phyloP scores from a whole-genome alignment of 2,329 filamentous ascomycete species.

The Sporothrix euskadiensis region DNA sequence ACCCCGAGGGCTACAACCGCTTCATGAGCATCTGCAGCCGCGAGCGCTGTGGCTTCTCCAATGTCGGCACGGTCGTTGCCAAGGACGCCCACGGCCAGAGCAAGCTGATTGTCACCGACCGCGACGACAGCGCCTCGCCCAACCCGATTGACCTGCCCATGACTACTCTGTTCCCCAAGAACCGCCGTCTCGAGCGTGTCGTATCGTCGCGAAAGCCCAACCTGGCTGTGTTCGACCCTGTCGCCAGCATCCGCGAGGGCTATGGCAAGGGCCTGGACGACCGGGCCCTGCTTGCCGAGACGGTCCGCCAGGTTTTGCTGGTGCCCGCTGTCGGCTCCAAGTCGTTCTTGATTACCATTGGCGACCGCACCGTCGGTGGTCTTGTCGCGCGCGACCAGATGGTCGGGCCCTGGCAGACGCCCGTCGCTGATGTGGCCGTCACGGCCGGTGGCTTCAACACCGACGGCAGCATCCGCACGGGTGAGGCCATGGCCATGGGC shows the following conservation, averaged over 20 bases:
- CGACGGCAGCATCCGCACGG: slow-evolving; percentile 67
- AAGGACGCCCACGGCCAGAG: slow-evolving; percentile 64
- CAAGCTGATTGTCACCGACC: slow-evolving; percentile 76
- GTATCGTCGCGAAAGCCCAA: slow-evolving; percentile 69
- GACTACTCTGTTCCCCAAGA: slow-evolving; percentile 83
- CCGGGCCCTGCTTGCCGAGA: slow-evolving; percentile 60
- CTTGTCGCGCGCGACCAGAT: slow-evolving; percentile 89
- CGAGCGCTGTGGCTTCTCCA: slow-evolving; percentile 89
- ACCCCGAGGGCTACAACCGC: slow-evolving; percentile 74
- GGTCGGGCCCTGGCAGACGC: slow-evolving; percentile 94
- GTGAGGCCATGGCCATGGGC: slow-evolving; percentile 98
- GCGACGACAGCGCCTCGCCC: slow-evolving; percentile 72
- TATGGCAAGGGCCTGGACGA: slow-evolving; percentile 56
- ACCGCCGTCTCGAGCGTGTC: slow-evolving; percentile 74
- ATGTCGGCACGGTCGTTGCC: slow-evolving; percentile 76
- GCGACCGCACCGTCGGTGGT: slow-evolving; percentile 87
- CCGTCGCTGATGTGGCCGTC: slow-evolving; percentile 90
- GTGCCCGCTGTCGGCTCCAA: slow-evolving; percentile 94
- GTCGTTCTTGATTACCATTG: slow-evolving; percentile 95
- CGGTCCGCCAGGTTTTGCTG: slow-evolving; percentile 76
- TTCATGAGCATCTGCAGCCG: slow-evolving; percentile 71
- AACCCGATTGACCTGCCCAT: slow-evolving; percentile 87
- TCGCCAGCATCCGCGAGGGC: slow-evolving; percentile 63
- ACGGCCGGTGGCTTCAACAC: slow-evolving; percentile 77
- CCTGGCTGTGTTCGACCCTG: slow-evolving; percentile 71